Conservation (phyloP, 2,329 filamentous ascomycete genomes). For the Aspergillus alliaceus region DNA sequence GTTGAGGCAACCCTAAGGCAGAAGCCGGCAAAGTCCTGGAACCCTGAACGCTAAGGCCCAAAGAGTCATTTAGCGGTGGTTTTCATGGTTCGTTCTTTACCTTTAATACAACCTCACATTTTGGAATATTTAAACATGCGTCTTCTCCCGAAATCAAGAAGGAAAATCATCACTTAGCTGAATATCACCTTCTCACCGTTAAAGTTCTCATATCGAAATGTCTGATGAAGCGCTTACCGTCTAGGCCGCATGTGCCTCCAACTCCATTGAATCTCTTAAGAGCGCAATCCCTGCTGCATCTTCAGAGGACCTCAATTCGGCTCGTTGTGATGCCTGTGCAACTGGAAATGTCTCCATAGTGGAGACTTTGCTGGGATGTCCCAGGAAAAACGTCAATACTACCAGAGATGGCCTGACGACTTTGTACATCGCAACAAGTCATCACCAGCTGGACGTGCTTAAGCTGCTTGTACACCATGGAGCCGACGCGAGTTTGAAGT, state of each 20-base stretch:
- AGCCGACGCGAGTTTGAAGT: conserved; percentile 3
- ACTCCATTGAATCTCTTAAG: neutral
- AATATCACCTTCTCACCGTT: neutral
- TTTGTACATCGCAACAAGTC: neutral
- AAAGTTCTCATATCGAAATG: neutral
- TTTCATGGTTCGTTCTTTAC: no score
- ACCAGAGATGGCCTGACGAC: neutral
- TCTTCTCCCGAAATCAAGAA: no score
- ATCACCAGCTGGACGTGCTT: neutral
- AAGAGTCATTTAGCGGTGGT: no score
- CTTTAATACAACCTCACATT: no score
- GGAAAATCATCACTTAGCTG: no score
- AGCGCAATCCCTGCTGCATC: neutral
- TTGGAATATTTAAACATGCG: no score
- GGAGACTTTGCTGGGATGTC: neutral
- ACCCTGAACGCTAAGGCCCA: no score
- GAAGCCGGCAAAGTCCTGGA: no score
- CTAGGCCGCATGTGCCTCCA: neutral
- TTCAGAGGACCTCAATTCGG: neutral
- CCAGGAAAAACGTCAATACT: neutral
- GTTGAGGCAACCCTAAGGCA: no score
- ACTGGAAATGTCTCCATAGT: neutral
- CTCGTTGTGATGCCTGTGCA: neutral
- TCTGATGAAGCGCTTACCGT: neutral
- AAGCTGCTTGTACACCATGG: conserved; percentile 10